Conservation (phyloP, 2,329 filamentous ascomycete species). For the Truncatella angustata region DNA sequence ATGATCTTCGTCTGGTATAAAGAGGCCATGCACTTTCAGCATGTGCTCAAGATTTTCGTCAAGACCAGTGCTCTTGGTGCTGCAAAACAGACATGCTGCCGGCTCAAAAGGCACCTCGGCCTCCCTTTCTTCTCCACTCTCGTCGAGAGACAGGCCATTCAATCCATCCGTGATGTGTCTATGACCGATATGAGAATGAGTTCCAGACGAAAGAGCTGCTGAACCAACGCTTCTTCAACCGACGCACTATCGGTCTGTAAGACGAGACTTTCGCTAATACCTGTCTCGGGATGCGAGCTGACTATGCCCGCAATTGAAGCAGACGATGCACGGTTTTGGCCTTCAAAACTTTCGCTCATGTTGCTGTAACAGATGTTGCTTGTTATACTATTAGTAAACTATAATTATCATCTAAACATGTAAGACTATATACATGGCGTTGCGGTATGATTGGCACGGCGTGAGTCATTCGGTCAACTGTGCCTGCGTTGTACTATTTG, state of each 20-base stretch:
- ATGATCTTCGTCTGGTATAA: conserved; percentile 35
- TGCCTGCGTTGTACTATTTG: not conserved
- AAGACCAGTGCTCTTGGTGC: conserved; percentile 19
- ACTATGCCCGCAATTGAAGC: not conserved
- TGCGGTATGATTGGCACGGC: not conserved
- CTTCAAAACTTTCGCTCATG: too few relatives aligned
- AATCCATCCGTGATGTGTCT: too few relatives aligned
- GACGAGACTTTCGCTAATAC: not conserved
- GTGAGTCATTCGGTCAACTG: not conserved
- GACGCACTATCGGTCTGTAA: too few relatives aligned
- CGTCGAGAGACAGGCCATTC: not conserved
- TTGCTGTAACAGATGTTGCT: not conserved
- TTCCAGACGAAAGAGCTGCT: too few relatives aligned
- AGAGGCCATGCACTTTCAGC: conserved; percentile 45
- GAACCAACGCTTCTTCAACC: too few relatives aligned
- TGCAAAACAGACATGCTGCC: not conserved
- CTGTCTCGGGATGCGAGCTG: not conserved
- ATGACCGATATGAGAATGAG: too few relatives aligned
- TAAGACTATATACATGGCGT: too few relatives aligned
- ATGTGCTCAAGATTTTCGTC: conserved; percentile 44
- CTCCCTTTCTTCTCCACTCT: not conserved
- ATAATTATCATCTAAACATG: too few relatives aligned
- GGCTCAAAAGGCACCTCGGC: not conserved
- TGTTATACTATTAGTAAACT: not conserved
- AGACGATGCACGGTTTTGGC: too few relatives aligned